phyloP scores from a whole-genome alignment of 371 early-diverging fungal species.

The Parasitella parasitica region DNA sequence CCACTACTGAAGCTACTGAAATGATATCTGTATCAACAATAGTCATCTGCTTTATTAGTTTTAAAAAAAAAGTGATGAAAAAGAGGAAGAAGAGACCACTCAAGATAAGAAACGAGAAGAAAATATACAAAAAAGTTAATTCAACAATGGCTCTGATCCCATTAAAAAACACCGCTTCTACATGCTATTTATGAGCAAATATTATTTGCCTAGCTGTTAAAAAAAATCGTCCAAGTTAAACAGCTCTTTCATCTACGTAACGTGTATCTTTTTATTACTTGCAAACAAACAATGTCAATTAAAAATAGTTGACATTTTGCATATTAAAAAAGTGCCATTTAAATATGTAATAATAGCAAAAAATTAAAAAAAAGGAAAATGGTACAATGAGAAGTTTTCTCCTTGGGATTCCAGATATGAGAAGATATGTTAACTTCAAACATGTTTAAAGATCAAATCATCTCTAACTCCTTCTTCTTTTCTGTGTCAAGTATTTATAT shows the following conservation, averaged over 20 bases:
- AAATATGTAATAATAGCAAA: no score
- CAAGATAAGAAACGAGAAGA: not conserved
- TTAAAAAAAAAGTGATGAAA: not conserved
- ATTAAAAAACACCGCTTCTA: not conserved
- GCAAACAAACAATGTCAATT: not conserved
- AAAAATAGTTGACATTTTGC: not conserved
- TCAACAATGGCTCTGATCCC: not conserved
- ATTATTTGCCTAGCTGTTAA: not conserved
- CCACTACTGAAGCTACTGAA: not conserved
- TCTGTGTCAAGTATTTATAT: not conserved
- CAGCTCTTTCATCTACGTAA: not conserved
- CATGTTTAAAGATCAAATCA: no score
- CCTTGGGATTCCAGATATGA: not conserved
- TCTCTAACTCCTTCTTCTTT: not conserved
- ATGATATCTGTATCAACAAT: slow-evolving; percentile 14
- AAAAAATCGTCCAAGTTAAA: not conserved
- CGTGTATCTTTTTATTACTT: not conserved
- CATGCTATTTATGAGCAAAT: not conserved
- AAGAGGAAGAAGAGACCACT: not conserved
- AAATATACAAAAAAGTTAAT: not conserved
- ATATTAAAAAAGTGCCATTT: not conserved
- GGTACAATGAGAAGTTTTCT: not conserved
- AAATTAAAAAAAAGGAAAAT: no score
- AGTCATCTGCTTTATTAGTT: not conserved
- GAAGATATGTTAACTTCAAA: not conserved